A percentile compares a stretch with the other conserved stretches of the same genome.
These are phyloP conservation scores for Camellia sinensis DNA, from an alignment of 148 eudicot genomes.

Conservation along the genomic window DNA sequence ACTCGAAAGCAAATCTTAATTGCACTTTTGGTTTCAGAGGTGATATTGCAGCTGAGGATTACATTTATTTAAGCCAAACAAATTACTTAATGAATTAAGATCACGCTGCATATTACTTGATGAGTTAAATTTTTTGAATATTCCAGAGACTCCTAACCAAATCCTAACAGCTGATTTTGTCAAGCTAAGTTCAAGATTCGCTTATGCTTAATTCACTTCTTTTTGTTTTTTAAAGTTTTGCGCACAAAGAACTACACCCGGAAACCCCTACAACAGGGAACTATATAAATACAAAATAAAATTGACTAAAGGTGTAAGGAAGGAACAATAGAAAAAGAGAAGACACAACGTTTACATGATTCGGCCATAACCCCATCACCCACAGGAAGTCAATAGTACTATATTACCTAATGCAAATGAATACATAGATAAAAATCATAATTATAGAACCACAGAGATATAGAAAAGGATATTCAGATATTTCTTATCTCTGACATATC, in stretches of 20 bases:
- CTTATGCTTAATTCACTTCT: not conserved
- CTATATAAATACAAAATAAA: not conserved
- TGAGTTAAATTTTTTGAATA: not conserved
- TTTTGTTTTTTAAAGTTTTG: not conserved
- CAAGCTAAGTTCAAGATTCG: not conserved
- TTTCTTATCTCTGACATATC: not conserved
- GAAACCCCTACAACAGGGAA: not conserved
- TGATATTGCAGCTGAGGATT: not conserved
- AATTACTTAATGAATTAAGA: not conserved
- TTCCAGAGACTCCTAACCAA: not conserved
- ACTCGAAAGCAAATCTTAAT: not conserved
- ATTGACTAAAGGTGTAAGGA: too few relatives aligned
- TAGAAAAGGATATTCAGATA: too few relatives aligned
- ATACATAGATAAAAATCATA: too few relatives aligned
- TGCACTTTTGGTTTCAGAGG: not conserved
- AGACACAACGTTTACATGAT: not conserved
- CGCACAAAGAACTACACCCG: not conserved
- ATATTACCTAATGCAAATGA: too few relatives aligned
- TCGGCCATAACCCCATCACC: not conserved
- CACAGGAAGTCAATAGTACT: not conserved
- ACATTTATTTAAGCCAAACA: not conserved
- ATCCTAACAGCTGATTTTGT: not conserved
- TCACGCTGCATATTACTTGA: not conserved
- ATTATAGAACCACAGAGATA: not conserved
- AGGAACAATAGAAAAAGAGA: too few relatives aligned